Base-by-base conservation (phyloP, 2,329 filamentous ascomycete species). In the Hymenoscyphus fraxineus region DNA sequence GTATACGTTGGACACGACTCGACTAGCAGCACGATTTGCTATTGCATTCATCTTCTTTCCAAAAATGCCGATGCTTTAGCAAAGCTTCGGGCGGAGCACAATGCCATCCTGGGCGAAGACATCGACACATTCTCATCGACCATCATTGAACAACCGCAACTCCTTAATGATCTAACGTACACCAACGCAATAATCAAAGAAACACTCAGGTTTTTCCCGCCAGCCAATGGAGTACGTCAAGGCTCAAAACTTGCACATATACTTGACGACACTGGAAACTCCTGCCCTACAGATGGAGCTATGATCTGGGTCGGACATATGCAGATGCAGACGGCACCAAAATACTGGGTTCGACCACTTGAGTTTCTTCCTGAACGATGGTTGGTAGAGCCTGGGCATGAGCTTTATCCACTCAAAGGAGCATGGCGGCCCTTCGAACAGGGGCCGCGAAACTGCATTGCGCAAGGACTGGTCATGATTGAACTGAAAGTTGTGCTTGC, bases 401-500 rank as follows among this genome's bases (percentile, higher is more conserved):
- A 47, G 67, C 73, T 57, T 78, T 80, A 69, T 63, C 68, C 67
- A 9, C 19, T 56, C 5, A 66, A 67, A 63, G 67, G 80, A 51
- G 84, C 82, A 1, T 87, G 80, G 79, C 78, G 83, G 15, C 77
- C 81, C 0, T 88, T 88, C 71, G 82, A 83, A 67, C 78, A 80
- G 62, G 85, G 85, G 0, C 78, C 79, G 1, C 72, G 85, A 22
- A 83, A 82, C 60, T 88, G 85, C 68, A 80, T 86, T 15, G 85
- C 83, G 0, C 82, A 86, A 70, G 79, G 80, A 64, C 74, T 85
- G 35, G 83, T 81, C 1, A 80, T 82, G 76, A 70, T 71, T 32
- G 83, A 85, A 72, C 72, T 80, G 32, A 80, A 79, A 65, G 75
- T 81, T 41, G 78, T 82, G 7, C 70, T 85, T 57, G 79, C 80